Evolutionary conservation across 495 filamentous ascomycete species (phyloP).

Genomic region (Rostrohypoxylon terebratum): DNA sequence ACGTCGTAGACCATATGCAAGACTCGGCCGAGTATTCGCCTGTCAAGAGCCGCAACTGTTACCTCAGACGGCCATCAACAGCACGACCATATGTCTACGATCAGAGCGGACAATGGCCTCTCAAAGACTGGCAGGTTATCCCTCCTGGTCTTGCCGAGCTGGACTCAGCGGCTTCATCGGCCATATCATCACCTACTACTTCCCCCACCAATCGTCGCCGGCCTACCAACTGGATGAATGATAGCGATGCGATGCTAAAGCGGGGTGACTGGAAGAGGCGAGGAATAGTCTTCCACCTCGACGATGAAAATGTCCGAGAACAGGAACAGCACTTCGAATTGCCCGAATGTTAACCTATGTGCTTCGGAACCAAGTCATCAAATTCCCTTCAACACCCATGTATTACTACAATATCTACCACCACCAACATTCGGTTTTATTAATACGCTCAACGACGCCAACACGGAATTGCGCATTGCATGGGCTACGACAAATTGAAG

Average conservation of each 20-base stretch:
- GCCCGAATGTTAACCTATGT: conserved; percentile 25
- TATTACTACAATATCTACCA: conserved; percentile 11
- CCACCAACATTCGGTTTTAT: not conserved
- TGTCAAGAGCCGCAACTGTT: conserved; percentile 41
- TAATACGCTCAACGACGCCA: not conserved
- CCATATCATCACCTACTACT: conserved; percentile 26
- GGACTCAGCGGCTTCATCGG: conserved; percentile 40
- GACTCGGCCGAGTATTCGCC: conserved; percentile 40
- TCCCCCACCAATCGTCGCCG: conserved; percentile 15
- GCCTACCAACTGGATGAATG: conserved; percentile 47
- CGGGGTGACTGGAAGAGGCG: conserved; percentile 62
- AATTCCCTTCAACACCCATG: not conserved
- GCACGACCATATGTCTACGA: conserved; percentile 39
- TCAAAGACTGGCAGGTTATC: conserved; percentile 49
- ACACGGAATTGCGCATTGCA: not conserved
- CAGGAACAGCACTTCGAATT: conserved; percentile 49
- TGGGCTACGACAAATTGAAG: conserved; percentile 9
- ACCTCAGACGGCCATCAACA: conserved; percentile 26
- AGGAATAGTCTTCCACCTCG: conserved; percentile 60
- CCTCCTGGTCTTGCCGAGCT: conserved; percentile 43
- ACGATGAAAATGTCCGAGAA: conserved; percentile 21
- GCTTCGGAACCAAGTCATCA: not conserved
- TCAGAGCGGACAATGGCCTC: conserved; percentile 45
- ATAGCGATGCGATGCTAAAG: conserved; percentile 56
- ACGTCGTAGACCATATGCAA: conserved; percentile 40